phyloP scores from a whole-genome alignment of 768 basidiomycete species.

The Macrolepiota fuliginosa region DNA sequence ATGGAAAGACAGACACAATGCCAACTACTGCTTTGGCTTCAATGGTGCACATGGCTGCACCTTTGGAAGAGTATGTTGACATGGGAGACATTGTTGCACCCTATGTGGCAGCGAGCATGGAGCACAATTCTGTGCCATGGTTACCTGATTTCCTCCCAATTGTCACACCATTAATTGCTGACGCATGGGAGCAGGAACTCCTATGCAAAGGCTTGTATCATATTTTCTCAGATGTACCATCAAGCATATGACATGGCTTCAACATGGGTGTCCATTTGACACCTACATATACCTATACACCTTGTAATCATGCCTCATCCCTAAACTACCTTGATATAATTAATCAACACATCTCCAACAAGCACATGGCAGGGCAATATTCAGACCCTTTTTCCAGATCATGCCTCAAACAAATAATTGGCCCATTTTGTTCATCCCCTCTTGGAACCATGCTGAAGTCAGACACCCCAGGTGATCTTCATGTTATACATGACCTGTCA shows the following conservation, averaged over 20 bases:
- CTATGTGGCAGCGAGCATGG: background rate
- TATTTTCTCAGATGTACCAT: background rate
- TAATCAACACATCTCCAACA: background rate
- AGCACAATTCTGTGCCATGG: background rate
- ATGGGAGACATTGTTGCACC: background rate
- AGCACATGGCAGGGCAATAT: background rate
- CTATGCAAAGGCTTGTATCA: background rate
- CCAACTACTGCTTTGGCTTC: background rate
- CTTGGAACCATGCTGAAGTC: background rate
- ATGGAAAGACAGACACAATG: background rate
- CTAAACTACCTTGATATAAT: background rate
- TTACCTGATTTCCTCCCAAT: background rate
- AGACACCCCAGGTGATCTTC: background rate
- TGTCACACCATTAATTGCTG: background rate
- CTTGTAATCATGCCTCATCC: background rate
- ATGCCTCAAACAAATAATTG: background rate
- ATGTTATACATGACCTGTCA: background rate
- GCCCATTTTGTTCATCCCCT: background rate
- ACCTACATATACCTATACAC: background rate
- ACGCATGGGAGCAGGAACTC: background rate
- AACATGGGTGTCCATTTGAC: background rate
- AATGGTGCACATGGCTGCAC: background rate
- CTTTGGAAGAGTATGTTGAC: background rate
- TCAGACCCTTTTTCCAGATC: background rate
- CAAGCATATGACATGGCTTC: background rate